These are phyloP conservation scores for Pyricularia sp. DNA, from an alignment of 2,329 filamentous ascomycete species.

Conservation along the genomic window DNA sequence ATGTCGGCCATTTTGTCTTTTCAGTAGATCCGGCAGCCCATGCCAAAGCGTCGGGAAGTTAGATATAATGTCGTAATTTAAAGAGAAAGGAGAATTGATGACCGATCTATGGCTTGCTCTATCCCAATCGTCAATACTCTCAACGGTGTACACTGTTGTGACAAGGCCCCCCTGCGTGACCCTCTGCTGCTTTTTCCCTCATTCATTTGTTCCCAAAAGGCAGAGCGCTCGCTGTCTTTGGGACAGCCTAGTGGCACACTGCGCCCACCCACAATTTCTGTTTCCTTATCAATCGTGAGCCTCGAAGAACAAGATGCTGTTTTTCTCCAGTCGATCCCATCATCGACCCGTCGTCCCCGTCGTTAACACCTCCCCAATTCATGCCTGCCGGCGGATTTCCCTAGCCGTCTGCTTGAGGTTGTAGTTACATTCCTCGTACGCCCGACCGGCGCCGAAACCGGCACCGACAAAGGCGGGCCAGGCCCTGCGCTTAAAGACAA, in stretches of 20 bases:
- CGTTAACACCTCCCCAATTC: slow-evolving; percentile 10
- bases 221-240: not conserved
- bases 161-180: not conserved
- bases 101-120: slow-evolving; percentile 1
- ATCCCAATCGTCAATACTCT: not conserved
- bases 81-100: not conserved
- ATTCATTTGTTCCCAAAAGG: not conserved
- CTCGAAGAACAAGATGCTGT: not conserved
- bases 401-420: slow-evolving; percentile 54
- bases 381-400: slow-evolving; percentile 46
- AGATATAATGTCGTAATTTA: not conserved
- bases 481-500: slow-evolving; percentile 94
- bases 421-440: slow-evolving; percentile 97
- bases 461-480: slow-evolving; percentile 95
- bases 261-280: not conserved
- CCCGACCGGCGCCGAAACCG: slow-evolving; percentile 90
- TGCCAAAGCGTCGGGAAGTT: not conserved
- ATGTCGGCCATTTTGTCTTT: not conserved
- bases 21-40: not conserved
- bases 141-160: not conserved
- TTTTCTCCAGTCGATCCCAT: not conserved
- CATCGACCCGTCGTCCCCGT: not conserved
- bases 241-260: not conserved
- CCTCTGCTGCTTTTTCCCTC: not conserved
- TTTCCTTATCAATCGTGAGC: not conserved